Conservation (phyloP, 129 eudicot species). For the Oenanthe sinensis region DNA sequence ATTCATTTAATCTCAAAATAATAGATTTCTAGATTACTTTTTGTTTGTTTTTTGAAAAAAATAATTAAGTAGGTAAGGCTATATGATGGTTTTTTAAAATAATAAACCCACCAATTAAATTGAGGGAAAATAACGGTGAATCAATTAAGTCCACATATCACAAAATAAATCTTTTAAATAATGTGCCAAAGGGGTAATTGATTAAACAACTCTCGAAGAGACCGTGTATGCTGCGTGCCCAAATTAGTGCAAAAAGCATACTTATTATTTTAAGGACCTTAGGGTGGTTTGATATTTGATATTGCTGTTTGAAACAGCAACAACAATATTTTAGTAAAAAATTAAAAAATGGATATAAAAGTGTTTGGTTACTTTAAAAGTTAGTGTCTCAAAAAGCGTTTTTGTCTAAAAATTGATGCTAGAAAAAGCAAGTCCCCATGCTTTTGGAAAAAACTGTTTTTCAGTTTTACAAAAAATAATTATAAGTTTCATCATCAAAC, state of each 20-base stretch:
- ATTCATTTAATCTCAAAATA: not conserved
- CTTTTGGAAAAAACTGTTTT: too few relatives aligned
- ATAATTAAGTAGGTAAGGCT: not conserved
- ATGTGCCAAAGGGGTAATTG: not conserved
- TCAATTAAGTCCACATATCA: not conserved
- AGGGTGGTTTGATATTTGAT: too few relatives aligned
- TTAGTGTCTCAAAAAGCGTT: too few relatives aligned
- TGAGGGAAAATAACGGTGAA: not conserved
- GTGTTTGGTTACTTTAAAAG: too few relatives aligned
- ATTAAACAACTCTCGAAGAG: not conserved
- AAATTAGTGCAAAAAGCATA: not conserved
- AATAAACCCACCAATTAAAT: not conserved
- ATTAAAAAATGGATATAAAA: too few relatives aligned
- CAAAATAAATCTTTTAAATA: not conserved
- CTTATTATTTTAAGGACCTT: not conserved
- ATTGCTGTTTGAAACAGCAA: too few relatives aligned
- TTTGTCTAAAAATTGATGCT: too few relatives aligned
- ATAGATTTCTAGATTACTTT: not conserved
- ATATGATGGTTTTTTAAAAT: too few relatives aligned
- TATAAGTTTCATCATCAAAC: too few relatives aligned
- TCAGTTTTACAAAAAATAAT: too few relatives aligned
- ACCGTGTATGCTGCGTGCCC: slow-evolving; percentile 1
- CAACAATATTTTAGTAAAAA: too few relatives aligned
- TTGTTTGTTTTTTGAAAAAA: not conserved
- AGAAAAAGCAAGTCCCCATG: too few relatives aligned